Base-by-base conservation (phyloP, 805 yeast species). In the Teunomyces gatunensis region DNA sequence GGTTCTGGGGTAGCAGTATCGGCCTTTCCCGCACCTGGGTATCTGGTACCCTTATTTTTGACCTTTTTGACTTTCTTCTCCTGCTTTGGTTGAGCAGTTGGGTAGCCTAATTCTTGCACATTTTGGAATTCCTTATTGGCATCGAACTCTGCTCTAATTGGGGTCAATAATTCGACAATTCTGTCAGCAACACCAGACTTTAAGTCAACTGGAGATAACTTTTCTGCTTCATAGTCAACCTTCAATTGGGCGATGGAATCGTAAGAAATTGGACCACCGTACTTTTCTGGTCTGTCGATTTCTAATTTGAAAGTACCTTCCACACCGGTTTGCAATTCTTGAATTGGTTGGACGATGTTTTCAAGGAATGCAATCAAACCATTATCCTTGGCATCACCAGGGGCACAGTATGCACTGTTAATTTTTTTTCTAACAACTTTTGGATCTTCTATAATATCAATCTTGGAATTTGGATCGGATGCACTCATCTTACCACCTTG, bases 401-500 rank as follows among this genome's bases (percentile, higher is more conserved):
- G 97, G 20, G 96, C 91, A 74, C 97, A 94, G 76, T 79, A 92
- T 1, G 99, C 99, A 60, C 87, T 80, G 58, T 83, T 81, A 58
- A 94, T 83, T 79, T 94, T 94, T 84, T 92, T 92, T 71, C 83
- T 86, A 48, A 94, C 94, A 28, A 73, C 69, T 63, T 87, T 87
- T 57, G 97, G 96, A 42, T 86, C 92, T 68, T 94, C 99, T 51
- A 91, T 72, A 32, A 94, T 68, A 63, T 94, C 99, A 54, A 94
- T 90, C 73, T 94, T 94, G 48, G 98, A 91, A 77, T 90, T 94
- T 59, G 99, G 97, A 73, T 94, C 99, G 30, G 97, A 89, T 2
- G 99, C 97, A 59, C 97, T 89, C 99, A 94, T 94, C 67, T 94
- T 94, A 61, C 95, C 99, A 59, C 98, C 97, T 71, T 91, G 97